Evolutionary conservation across 331 rosid species (phyloP).

Genomic region (Malus hybrid): DNA sequence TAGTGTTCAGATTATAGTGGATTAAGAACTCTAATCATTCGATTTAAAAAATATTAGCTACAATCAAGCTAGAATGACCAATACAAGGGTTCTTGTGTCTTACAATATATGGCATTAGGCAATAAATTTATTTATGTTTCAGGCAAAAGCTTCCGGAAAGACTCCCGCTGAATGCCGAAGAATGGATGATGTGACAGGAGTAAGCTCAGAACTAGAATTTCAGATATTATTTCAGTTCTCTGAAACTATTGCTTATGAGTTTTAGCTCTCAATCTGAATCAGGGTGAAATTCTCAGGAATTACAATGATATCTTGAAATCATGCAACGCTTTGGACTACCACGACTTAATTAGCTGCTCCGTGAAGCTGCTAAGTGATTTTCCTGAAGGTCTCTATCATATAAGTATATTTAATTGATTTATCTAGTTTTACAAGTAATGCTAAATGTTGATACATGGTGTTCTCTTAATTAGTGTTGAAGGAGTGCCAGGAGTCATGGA

Average conservation of each 20-base stretch:
- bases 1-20: not conserved
- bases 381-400: slow-evolving; percentile 67
- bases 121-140: slow-evolving; percentile 21
- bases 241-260: slow-evolving; percentile 19
- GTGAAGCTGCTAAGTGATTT: slow-evolving; percentile 75
- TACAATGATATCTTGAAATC: slow-evolving; percentile 69
- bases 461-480: slow-evolving; percentile 42
- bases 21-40: not conserved
- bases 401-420: not conserved
- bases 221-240: slow-evolving; percentile 9
- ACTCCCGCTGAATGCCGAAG: slow-evolving; percentile 46
- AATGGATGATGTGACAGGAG: slow-evolving; percentile 76
- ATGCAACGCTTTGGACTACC: slow-evolving; percentile 93
- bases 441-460: not conserved
- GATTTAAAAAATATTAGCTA: not conserved
- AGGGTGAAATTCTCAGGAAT: slow-evolving; percentile 76
- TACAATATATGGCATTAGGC: not conserved
- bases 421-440: not conserved
- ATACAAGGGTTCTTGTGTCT: not conserved
- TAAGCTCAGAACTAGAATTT: slow-evolving; percentile 38
- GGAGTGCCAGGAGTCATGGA: slow-evolving; percentile 73
- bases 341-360: slow-evolving; percentile 85
- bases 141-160: slow-evolving; percentile 94
- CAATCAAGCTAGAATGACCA: not conserved
- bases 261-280: slow-evolving; percentile 27